Percentiles rank a stretch among this genome's conserved stretches.
phyloP scores from a whole-genome alignment of 805 yeast genomes.

The Candida palmyrensis region DNA sequence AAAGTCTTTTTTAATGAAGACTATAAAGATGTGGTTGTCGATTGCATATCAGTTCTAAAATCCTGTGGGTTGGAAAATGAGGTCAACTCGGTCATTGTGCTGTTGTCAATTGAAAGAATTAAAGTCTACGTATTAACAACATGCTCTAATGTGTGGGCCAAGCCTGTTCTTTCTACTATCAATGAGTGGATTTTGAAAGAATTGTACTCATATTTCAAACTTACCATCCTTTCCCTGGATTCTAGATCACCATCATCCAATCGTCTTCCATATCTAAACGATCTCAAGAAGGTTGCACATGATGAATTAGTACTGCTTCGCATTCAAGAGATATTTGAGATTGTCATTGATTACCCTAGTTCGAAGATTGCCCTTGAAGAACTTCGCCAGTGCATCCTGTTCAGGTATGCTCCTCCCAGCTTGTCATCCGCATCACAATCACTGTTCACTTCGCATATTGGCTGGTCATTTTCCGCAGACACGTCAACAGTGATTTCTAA shows the following conservation, averaged over 20 bases:
- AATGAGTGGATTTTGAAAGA: slow-evolving; percentile 33
- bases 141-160: slow-evolving; percentile 35
- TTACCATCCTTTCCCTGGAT: slow-evolving; percentile 8
- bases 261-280: slow-evolving; percentile 13
- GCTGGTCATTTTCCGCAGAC: not conserved
- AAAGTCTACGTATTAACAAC: slow-evolving; percentile 18
- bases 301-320: slow-evolving; percentile 43
- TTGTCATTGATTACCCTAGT: slow-evolving; percentile 50
- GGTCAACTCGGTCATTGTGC: slow-evolving; percentile 25
- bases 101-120: slow-evolving; percentile 34
- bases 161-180: slow-evolving; percentile 27
- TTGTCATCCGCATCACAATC: too few relatives aligned
- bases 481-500: not conserved
- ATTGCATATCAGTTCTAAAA: slow-evolving; percentile 4
- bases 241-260: slow-evolving; percentile 9
- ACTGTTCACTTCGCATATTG: too few relatives aligned
- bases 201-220: slow-evolving; percentile 31
- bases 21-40: slow-evolving; percentile 1
- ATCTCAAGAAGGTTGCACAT: slow-evolving; percentile 31
- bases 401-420: too few relatives aligned
- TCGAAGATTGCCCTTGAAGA: slow-evolving; percentile 54
- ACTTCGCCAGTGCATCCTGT: slow-evolving; percentile 45
- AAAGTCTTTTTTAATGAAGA: slow-evolving; percentile 1
- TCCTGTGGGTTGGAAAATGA: slow-evolving; percentile 13
- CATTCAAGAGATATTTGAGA: slow-evolving; percentile 52